These are phyloP conservation scores for Paracamarosporium sp. DNA, from an alignment of 2,329 filamentous ascomycete genomes.

Conservation along the genomic window DNA sequence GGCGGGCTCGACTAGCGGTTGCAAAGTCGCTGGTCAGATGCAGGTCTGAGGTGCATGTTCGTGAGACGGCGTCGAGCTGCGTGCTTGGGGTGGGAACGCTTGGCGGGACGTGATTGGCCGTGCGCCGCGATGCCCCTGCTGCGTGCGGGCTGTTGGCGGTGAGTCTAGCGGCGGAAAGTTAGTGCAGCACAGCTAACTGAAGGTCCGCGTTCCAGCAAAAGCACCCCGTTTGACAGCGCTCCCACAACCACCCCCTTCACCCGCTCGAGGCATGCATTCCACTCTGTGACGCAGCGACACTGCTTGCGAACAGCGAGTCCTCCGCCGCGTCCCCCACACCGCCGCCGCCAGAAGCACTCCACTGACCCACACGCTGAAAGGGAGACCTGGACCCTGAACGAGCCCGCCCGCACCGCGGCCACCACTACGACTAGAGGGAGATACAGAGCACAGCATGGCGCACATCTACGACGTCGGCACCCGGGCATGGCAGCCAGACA, in stretches of 20 bases:
- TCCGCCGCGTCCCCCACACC: constrained; percentile 6
- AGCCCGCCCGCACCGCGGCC: constrained; percentile 16
- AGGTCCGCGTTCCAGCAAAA: constrained; percentile 17
- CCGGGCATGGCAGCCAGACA: constrained; percentile 97
- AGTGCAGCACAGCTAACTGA: constrained; percentile 24
- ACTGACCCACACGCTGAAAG: constrained; percentile 27
- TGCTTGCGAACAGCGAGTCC: constrained; percentile 23
- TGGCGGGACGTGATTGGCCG: constrained; percentile 22
- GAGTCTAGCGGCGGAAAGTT: constrained; percentile 22
- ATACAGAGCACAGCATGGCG: constrained; percentile 67
- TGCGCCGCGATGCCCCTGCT: constrained; percentile 14
- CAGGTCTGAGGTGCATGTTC: constrained; percentile 2
- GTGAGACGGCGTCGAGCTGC: constrained; percentile 9
- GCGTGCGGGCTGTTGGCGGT: constrained; percentile 30
- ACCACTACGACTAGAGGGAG: constrained; percentile 33
- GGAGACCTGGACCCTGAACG: constrained; percentile 35
- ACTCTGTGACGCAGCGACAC: constrained; percentile 37
- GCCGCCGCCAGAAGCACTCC: constrained; percentile 20
- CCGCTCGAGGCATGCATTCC: constrained; percentile 29
- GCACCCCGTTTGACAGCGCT: constrained; percentile 10
- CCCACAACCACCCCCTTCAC: constrained; percentile 4
- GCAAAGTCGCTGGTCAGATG: constrained; percentile 1
- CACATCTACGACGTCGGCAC: constrained; percentile 96
- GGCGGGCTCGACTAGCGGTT: background rate
- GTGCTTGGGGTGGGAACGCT: constrained; percentile 11